phyloP scores from a whole-genome alignment of 2,329 filamentous ascomycete genomes.

The Neurospora crassa region DNA sequence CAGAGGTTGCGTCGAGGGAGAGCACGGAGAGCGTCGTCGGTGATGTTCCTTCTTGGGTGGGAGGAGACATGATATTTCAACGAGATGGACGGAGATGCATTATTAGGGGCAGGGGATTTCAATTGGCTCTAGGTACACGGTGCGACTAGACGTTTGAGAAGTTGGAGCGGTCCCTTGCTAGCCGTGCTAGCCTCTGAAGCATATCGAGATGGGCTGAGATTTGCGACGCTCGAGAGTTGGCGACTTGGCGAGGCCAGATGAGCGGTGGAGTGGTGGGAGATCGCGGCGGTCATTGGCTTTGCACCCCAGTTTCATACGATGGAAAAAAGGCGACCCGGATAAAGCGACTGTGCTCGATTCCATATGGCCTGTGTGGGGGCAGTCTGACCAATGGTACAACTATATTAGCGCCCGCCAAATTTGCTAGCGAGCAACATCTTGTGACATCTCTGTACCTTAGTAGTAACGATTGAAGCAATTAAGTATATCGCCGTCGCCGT shows the following conservation, averaged over 20 bases:
- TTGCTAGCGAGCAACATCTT: too few species aligned
- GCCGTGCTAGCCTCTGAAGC: neutral
- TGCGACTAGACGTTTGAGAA: neutral
- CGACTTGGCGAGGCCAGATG: neutral
- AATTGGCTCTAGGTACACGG: neutral
- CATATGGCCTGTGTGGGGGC: neutral
- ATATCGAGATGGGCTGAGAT: neutral
- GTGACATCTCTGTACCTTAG: too few species aligned
- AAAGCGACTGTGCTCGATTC: too few species aligned
- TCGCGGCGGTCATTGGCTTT: neutral
- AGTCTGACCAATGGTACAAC: too few species aligned
- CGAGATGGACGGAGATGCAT: neutral
- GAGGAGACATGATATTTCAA: neutral
- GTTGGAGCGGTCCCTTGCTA: neutral
- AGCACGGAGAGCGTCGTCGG: neutral
- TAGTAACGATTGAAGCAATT: too few species aligned
- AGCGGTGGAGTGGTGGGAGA: neutral
- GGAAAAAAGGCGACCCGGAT: too few species aligned
- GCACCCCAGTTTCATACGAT: neutral
- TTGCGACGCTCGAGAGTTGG: neutral
- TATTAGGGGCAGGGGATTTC: neutral
- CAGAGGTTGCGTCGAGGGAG: neutral
- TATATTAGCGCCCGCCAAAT: too few species aligned
- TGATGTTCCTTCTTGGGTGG: neutral
- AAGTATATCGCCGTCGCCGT: too few species aligned